These are phyloP conservation scores for Macadamia integrifolia DNA, from an alignment of 164 flowering plant species.

Conservation along the genomic window DNA sequence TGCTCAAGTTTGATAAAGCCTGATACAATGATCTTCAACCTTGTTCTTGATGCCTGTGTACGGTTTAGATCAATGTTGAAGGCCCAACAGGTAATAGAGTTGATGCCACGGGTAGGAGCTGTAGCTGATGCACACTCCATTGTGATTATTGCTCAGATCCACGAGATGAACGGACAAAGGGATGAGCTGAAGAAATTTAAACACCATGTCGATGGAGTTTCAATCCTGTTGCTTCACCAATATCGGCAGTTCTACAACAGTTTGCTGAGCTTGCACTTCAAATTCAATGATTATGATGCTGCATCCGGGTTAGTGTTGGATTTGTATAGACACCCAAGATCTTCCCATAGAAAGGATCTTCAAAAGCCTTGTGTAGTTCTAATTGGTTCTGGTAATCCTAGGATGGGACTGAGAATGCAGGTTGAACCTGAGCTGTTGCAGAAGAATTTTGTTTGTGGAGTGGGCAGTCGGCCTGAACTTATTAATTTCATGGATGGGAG, in stretches of 20 bases:
- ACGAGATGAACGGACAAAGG: slow-evolving; percentile 68
- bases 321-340: slow-evolving; percentile 21
- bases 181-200: slow-evolving; percentile 68
- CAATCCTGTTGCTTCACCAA: slow-evolving; percentile 30
- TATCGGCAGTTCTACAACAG: slow-evolving; percentile 63
- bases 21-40: slow-evolving; percentile 61
- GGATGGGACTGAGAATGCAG: slow-evolving; percentile 40
- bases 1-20: slow-evolving; percentile 33
- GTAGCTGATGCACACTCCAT: slow-evolving; percentile 64
- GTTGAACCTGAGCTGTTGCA: slow-evolving; percentile 45
- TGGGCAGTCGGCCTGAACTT: slow-evolving; percentile 30
- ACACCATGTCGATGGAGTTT: slow-evolving; percentile 34
- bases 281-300: slow-evolving; percentile 63
- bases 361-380: slow-evolving; percentile 35
- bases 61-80: slow-evolving; percentile 45
- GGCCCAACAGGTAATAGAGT: slow-evolving; percentile 59
- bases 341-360: slow-evolving; percentile 15
- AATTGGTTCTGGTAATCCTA: slow-evolving; percentile 60
- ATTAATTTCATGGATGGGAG: slow-evolving; percentile 40
- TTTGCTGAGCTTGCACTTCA: slow-evolving; percentile 69
- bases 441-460: slow-evolving; percentile 36
- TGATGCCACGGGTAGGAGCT: slow-evolving; percentile 55
- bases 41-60: slow-evolving; percentile 74
- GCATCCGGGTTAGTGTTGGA: slow-evolving; percentile 52
- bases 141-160: slow-evolving; percentile 43